Evolutionary conservation across 208 protist species (phyloP).

Genomic region (Naegleria fowleri): DNA sequence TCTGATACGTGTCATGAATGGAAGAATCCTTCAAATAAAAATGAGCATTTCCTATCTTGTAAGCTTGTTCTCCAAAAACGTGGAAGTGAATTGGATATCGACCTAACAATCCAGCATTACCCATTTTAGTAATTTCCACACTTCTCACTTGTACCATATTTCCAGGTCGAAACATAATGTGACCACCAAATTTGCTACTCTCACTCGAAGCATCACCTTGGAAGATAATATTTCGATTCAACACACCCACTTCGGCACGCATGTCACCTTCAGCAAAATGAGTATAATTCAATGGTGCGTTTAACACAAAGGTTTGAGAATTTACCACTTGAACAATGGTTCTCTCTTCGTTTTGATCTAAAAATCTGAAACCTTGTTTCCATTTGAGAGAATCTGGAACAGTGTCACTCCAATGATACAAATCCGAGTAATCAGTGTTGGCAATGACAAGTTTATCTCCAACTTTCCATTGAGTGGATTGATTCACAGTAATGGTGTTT

Average conservation of each 20-base stretch:
- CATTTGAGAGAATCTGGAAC: neutral
- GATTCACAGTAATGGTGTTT: neutral
- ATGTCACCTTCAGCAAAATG: neutral
- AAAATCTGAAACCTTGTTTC: neutral
- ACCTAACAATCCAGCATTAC: neutral
- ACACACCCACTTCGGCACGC: neutral
- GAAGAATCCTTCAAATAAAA: neutral
- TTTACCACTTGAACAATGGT: neutral
- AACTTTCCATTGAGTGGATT: neutral
- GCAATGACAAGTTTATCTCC: constrained; percentile 5
- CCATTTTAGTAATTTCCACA: neutral
- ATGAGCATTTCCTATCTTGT: neutral
- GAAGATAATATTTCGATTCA: constrained; percentile 8
- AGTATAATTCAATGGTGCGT: neutral
- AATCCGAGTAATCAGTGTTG: neutral
- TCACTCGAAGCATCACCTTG: neutral
- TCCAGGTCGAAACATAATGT: neutral
- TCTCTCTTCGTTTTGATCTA: neutral
- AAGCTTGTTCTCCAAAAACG: neutral
- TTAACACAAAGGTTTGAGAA: neutral
- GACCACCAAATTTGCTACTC: neutral
- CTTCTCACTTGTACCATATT: neutral
- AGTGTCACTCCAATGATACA: neutral
- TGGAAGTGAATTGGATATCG: neutral
- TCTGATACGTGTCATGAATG: neutral